Evolutionary conservation across 176 grass and related monocot species (phyloP).

Genomic region (Aegilops speltoides): DNA sequence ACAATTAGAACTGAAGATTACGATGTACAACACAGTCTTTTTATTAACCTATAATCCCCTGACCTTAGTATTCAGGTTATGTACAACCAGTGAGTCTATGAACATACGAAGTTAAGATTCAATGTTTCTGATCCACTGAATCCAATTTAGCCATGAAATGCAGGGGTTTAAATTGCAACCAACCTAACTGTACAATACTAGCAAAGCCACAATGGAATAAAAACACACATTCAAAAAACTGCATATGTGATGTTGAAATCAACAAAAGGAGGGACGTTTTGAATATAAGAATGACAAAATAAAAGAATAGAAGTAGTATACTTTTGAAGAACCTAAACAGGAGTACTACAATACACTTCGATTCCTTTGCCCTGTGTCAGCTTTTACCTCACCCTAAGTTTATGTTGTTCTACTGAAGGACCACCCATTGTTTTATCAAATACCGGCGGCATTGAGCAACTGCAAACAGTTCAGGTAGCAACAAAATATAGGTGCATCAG

Average conservation of each 20-base stretch:
- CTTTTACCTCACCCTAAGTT: background rate
- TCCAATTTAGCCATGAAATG: background rate
- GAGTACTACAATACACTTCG: background rate
- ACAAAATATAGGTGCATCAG: background rate
- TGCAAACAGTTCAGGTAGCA: background rate
- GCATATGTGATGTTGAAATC: background rate
- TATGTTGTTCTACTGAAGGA: background rate
- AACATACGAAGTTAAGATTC: background rate
- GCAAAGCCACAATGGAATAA: background rate
- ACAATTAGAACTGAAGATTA: background rate
- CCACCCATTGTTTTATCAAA: background rate
- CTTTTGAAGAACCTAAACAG: slow-evolving; percentile 15
- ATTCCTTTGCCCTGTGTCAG: background rate
- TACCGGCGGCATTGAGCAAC: background rate
- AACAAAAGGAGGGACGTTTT: background rate
- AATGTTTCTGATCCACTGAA: background rate
- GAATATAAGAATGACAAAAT: background rate
- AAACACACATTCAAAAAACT: background rate
- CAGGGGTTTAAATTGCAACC: background rate
- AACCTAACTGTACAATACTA: background rate
- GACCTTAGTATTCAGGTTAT: slow-evolving; percentile 9
- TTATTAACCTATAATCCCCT: background rate
- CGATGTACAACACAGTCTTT: background rate
- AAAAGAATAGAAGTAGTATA: background rate
- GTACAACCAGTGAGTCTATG: background rate